A percentile compares a stretch with the other conserved stretches of the same genome.
Conservation (phyloP, 371 early-diverging fungal species). For the Dinochytrium kinnereticum region DNA sequence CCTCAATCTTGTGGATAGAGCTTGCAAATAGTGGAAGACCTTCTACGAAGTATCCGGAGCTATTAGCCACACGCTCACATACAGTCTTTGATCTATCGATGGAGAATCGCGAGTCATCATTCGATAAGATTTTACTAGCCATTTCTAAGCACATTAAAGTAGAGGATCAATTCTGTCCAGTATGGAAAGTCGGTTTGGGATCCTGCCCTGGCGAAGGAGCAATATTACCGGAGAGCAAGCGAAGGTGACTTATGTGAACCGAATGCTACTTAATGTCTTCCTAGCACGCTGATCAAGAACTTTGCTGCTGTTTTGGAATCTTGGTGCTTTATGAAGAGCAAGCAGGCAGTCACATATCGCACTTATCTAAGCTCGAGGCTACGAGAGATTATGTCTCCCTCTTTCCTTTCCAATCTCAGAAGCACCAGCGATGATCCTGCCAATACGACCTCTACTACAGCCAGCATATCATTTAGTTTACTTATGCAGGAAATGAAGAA, state of each 20-base stretch:
- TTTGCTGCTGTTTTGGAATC: slow-evolving; percentile 23
- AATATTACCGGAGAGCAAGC: no score
- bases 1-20: background rate
- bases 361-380: slow-evolving; percentile 25
- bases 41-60: slow-evolving; percentile 22
- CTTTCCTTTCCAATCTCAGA: slow-evolving; percentile 10
- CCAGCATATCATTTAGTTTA: background rate
- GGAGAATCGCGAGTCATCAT: slow-evolving; percentile 37
- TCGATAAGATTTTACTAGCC: slow-evolving; percentile 22
- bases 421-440: background rate
- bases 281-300: slow-evolving; percentile 9
- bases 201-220: no score
- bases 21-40: background rate
- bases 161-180: background rate
- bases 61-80: slow-evolving; percentile 24
- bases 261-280: background rate
- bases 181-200: slow-evolving; percentile 1
- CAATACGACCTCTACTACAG: no score
- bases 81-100: slow-evolving; percentile 33
- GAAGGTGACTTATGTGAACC: background rate
- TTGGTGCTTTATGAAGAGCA: slow-evolving; percentile 29
- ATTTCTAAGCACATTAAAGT: background rate
- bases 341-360: slow-evolving; percentile 24
- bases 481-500: background rate
- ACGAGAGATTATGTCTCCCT: slow-evolving; percentile 25